These are phyloP conservation scores for Pestalotiopsis sp. DNA, from an alignment of 2,329 filamentous ascomycete species.

Conservation along the genomic window DNA sequence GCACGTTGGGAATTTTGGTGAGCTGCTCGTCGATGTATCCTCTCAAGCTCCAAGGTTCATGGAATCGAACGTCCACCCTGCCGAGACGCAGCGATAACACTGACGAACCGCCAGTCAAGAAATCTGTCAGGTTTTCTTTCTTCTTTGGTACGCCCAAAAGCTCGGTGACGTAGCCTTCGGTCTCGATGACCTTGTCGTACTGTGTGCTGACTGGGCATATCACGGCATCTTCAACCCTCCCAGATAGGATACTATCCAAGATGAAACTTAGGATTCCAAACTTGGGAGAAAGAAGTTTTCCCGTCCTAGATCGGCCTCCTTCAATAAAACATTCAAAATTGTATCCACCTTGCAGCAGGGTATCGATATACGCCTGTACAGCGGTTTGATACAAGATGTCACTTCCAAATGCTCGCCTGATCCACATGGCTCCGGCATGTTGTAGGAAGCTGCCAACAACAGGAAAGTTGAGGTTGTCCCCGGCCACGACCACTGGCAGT, in stretches of 20 bases:
- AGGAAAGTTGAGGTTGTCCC: conserved; percentile 95
- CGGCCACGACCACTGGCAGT: conserved; percentile 88
- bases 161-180: conserved; percentile 94
- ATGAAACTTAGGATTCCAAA: conserved; percentile 94
- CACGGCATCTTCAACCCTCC: conserved; percentile 85
- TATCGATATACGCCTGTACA: conserved; percentile 97
- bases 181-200: conserved; percentile 99
- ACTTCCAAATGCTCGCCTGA: conserved; percentile 87
- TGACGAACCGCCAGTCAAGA: conserved; percentile 82
- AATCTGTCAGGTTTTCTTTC: conserved; percentile 89
- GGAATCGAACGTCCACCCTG: conserved; percentile 91
- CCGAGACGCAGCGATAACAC: conserved; percentile 88
- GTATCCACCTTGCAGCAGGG: conserved; percentile 83
- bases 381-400: conserved; percentile 88
- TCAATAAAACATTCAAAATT: conserved; percentile 99
- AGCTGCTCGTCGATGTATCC: conserved; percentile 81
- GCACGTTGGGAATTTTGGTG: conserved; percentile 54
- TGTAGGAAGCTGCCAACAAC: conserved; percentile 88
- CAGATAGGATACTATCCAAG: conserved; percentile 85
- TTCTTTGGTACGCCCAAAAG: conserved; percentile 92
- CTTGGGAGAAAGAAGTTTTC: conserved; percentile 91
- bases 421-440: conserved; percentile 95
- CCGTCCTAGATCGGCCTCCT: conserved; percentile 88
- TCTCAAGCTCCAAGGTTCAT: conserved; percentile 91
- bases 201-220: conserved; percentile 96